Conservation (phyloP, 2,329 filamentous ascomycete genomes). For the Boeremia exigua region DNA sequence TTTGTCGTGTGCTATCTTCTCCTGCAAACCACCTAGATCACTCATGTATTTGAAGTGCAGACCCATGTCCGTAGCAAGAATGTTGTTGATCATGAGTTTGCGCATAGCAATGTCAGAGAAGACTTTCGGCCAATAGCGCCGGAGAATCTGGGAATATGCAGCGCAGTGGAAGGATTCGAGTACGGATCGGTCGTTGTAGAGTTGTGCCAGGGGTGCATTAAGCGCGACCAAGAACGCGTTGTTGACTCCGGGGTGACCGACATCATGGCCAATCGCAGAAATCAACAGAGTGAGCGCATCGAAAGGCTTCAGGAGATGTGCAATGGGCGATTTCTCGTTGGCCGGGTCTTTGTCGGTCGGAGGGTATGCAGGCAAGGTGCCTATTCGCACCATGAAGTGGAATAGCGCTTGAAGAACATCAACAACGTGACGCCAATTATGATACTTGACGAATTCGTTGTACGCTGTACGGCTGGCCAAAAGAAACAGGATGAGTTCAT, state of each 20-base stretch:
- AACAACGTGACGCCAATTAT: conserved; percentile 97
- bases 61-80: conserved; percentile 96
- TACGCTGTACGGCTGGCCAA: conserved; percentile 92
- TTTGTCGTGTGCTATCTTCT: conserved; percentile 72
- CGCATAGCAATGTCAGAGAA: conserved; percentile 82
- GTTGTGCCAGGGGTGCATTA: conserved; percentile 88
- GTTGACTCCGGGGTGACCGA: conserved; percentile 96
- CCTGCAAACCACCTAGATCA: conserved; percentile 79
- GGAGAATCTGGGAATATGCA: conserved; percentile 93
- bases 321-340: conserved; percentile 66
- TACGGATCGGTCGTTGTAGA: conserved; percentile 97
- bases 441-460: conserved; percentile 94
- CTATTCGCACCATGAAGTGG: conserved; percentile 82
- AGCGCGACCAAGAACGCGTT: conserved; percentile 93
- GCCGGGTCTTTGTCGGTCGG: conserved; percentile 38
- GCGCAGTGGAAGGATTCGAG: conserved; percentile 97
- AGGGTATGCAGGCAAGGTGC: conserved; percentile 74
- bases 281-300: conserved; percentile 89
- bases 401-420: conserved; percentile 95
- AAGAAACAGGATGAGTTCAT: conserved; percentile 83
- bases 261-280: conserved; percentile 96
- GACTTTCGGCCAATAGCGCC: conserved; percentile 85
- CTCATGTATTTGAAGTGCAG: conserved; percentile 97
- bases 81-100: conserved; percentile 94
- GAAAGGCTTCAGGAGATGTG: conserved; percentile 78